These are phyloP conservation scores for Eleusine coracana DNA, from an alignment of 176 grass and related monocot genomes.

Conservation along the genomic window DNA sequence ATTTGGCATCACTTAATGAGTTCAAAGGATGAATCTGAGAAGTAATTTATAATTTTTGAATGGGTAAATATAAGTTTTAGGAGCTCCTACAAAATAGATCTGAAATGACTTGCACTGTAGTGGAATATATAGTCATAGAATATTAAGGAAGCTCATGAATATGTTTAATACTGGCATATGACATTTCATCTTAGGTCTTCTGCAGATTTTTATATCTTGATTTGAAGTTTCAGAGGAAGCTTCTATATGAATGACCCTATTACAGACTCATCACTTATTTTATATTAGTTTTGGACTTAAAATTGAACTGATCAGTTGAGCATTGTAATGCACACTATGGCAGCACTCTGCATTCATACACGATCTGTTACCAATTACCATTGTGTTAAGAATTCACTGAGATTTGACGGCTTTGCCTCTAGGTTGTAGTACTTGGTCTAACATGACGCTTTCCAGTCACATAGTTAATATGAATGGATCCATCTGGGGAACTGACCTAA, in stretches of 20 bases:
- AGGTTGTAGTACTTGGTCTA: conserved; percentile 6
- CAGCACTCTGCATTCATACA: background rate
- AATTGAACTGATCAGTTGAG: background rate
- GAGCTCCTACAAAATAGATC: conserved; percentile 12
- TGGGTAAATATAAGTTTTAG: background rate
- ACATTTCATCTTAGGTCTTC: background rate
- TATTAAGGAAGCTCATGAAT: conserved; percentile 28
- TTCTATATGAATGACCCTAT: conserved; percentile 24
- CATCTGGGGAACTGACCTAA: conserved; percentile 8
- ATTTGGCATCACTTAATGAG: background rate
- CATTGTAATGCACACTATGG: conserved; percentile 17
- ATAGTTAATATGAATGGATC: conserved; percentile 13
- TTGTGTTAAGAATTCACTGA: conserved; percentile 3
- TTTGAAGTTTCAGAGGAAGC: background rate
- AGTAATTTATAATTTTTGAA: background rate
- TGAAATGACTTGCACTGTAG: background rate
- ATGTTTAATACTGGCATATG: conserved; percentile 28
- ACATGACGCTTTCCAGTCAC: background rate
- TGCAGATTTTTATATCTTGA: background rate
- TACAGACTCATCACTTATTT: conserved; percentile 8
- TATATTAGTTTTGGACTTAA: conserved; percentile 9
- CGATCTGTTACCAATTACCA: conserved; percentile 12
- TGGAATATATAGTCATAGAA: conserved; percentile 19
- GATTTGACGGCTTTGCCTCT: conserved; percentile 4
- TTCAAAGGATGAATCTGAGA: conserved; percentile 24